phyloP scores from a whole-genome alignment of 2,329 filamentous ascomycete species.

The Epicoccum sorghinum region DNA sequence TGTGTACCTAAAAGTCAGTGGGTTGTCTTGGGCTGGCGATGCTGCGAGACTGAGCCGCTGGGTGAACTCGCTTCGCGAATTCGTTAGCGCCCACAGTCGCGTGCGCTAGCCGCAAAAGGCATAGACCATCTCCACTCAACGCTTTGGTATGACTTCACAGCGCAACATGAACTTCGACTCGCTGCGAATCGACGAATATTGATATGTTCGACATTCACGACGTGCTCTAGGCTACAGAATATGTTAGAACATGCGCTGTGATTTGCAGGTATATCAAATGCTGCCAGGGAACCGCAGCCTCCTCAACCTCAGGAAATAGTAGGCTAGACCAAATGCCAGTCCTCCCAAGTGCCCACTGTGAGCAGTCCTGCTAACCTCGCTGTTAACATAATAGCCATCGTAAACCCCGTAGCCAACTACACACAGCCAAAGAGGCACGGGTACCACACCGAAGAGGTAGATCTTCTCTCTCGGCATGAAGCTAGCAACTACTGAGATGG shows the following conservation, averaged over 20 bases:
- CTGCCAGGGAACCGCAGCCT: conserved; percentile 6
- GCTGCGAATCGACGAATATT: too few species aligned
- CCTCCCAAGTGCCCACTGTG: conserved; percentile 57
- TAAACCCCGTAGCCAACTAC: conserved; percentile 44
- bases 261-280: background rate
- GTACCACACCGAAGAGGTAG: conserved; percentile 46
- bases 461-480: conserved; percentile 45
- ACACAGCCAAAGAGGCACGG: conserved; percentile 49
- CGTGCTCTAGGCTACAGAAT: too few species aligned
- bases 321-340: conserved; percentile 46
- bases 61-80: background rate
- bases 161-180: too few species aligned
- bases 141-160: too few species aligned
- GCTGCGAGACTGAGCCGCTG: background rate
- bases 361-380: conserved; percentile 32
- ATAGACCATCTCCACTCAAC: background rate
- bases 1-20: conserved; percentile 46
- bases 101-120: background rate
- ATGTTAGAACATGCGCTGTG: too few species aligned
- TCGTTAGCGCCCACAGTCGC: conserved; percentile 2
- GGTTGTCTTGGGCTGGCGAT: conserved; percentile 34
- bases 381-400: conserved; percentile 49
- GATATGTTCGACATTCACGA: too few species aligned
- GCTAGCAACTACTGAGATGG: conserved; percentile 48
- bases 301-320: conserved; percentile 29